Conservation (phyloP, 2,329 filamentous ascomycete genomes). For the Akanthomyces muscarius region DNA sequence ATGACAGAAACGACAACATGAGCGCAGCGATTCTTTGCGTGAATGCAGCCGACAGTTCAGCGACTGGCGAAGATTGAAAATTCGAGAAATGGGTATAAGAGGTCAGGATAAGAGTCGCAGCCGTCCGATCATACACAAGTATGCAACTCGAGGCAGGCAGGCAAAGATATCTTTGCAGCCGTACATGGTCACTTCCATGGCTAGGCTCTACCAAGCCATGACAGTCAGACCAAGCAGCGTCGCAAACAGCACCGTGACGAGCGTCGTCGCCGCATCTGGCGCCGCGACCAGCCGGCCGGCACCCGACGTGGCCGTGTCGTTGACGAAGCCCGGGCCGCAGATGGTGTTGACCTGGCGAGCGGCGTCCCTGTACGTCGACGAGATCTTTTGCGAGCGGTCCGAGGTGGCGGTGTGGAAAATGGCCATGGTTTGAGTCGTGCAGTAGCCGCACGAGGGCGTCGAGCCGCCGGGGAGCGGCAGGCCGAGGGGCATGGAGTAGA, state of each 20-base stretch:
- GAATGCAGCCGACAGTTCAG: background rate
- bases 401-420: constrained; percentile 69
- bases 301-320: constrained; percentile 35
- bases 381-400: constrained; percentile 63
- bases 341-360: constrained; percentile 68
- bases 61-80: too few species aligned
- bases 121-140: too few species aligned
- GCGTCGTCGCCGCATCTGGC: background rate
- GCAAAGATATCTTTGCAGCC: background rate
- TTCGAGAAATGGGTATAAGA: background rate
- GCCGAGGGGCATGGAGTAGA: constrained; percentile 84
- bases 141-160: background rate
- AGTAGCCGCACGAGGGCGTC: constrained; percentile 70
- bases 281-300: background rate
- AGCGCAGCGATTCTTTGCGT: background rate
- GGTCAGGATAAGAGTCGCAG: background rate
- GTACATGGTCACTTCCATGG: too few species aligned
- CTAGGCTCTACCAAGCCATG: background rate
- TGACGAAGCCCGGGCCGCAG: constrained; percentile 57
- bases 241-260: constrained; percentile 9
- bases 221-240: background rate
- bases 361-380: constrained; percentile 64
- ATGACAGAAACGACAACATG: background rate
- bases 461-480: constrained; percentile 61
- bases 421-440: constrained; percentile 75